Conservation (phyloP, 345 rosid species). For the Eucalyptus polyanthemos region DNA sequence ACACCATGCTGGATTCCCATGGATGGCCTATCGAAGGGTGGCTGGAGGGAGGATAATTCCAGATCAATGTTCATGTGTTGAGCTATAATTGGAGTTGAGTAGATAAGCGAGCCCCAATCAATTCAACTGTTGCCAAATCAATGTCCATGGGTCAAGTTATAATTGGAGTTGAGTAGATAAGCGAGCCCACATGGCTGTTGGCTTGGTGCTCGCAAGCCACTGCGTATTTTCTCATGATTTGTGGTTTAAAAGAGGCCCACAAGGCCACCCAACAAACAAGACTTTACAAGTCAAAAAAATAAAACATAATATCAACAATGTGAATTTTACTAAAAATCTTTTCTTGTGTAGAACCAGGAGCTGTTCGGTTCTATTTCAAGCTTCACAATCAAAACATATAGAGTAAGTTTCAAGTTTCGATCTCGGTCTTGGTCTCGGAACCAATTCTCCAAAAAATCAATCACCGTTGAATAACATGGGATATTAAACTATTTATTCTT, state of each 20-base stretch:
- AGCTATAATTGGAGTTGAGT: too few relatives aligned
- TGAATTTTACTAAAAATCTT: not conserved
- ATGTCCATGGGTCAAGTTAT: not conserved
- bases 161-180: not conserved
- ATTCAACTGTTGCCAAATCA: not conserved
- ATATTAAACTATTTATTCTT: not conserved
- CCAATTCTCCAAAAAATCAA: not conserved
- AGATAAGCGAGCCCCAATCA: too few relatives aligned
- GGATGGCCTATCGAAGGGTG: not conserved
- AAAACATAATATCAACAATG: not conserved
- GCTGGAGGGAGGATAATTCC: not conserved
- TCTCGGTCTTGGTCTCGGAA: fast-evolving
- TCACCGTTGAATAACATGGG: fast-evolving
- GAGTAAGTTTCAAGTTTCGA: not conserved
- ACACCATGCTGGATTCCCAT: not conserved
- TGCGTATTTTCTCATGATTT: not conserved
- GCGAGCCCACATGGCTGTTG: not conserved
- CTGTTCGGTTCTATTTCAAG: fast-evolving
- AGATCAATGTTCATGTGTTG: too few relatives aligned
- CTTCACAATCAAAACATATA: not conserved
- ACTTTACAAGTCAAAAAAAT: not conserved
- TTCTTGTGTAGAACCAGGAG: not conserved
- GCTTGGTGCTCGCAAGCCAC: not conserved
- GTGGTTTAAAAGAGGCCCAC: not conserved
- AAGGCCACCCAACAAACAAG: not conserved